These are phyloP conservation scores for Aspergillus affinis DNA, from an alignment of 495 filamentous ascomycete genomes.

Conservation along the genomic window DNA sequence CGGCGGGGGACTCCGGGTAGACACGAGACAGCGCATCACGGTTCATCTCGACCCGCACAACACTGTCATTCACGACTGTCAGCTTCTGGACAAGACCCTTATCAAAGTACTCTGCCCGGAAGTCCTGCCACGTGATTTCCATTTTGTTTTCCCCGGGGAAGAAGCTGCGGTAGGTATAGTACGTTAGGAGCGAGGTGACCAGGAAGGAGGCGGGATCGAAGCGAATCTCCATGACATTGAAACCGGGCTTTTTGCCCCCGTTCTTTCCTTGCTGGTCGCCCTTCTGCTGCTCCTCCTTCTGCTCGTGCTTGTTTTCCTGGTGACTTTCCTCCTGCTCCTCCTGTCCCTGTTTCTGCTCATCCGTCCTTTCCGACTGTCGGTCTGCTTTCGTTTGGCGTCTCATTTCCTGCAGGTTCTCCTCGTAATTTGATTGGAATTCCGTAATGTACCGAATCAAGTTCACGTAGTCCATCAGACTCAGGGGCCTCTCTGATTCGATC, in stretches of 20 bases:
- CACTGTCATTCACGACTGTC: conserved; percentile 69
- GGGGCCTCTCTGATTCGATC: conserved; percentile 26
- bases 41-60: conserved; percentile 81
- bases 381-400: conserved; percentile 37
- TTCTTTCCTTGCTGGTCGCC: conserved; percentile 26
- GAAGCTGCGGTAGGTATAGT: conserved; percentile 59
- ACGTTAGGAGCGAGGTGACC: conserved; percentile 58
- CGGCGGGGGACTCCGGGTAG: conserved; percentile 80
- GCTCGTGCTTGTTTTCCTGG: conserved; percentile 22
- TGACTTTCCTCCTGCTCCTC: conserved; percentile 19
- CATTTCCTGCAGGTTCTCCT: conserved; percentile 49
- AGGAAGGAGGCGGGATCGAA: conserved; percentile 58
- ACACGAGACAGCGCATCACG: conserved; percentile 72
- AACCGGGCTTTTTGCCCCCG: conserved; percentile 12
- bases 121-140: conserved; percentile 98
- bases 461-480: conserved; percentile 41
- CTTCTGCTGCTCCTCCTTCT: conserved; percentile 34
- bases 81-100: conserved; percentile 95
- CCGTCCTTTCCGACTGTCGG: conserved; percentile 18
- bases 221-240: conserved; percentile 48
- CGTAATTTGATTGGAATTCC: conserved; percentile 42
- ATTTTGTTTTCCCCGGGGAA: conserved; percentile 64
- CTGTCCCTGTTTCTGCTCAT: conserved; percentile 22
- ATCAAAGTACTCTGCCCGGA: conserved; percentile 86
- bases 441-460: conserved; percentile 36